Conservation (phyloP, 306 rosid genomes). For the Acacia confusa region DNA sequence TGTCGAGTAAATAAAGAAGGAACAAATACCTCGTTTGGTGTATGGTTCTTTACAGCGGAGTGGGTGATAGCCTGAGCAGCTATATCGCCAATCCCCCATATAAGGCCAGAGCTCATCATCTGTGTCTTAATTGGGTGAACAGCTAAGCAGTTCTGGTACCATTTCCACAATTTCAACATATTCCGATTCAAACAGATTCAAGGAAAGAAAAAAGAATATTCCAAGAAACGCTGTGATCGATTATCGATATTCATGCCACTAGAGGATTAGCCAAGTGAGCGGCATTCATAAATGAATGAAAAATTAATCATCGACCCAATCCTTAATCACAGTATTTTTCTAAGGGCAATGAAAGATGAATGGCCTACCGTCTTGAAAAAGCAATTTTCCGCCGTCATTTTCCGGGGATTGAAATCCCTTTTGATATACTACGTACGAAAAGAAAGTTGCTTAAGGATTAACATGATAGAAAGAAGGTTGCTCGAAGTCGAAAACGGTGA, state of each 20-base stretch:
- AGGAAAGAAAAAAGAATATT: background rate
- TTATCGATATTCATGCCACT: background rate
- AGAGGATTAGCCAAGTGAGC: background rate
- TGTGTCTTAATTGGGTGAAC: conserved; percentile 63
- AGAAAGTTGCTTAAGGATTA: too few species aligned
- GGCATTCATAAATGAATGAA: background rate
- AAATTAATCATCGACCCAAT: conserved; percentile 1
- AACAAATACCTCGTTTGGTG: conserved; percentile 26
- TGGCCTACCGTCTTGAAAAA: background rate
- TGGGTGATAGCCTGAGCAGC: conserved; percentile 57
- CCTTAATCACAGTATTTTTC: background rate
- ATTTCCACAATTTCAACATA: conserved; percentile 60
- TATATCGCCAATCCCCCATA: conserved; percentile 64
- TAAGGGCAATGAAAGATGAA: background rate
- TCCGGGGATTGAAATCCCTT: background rate
- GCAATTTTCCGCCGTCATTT: background rate
- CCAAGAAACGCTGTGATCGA: background rate
- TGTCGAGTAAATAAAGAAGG: background rate
- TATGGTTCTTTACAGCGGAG: conserved; percentile 32
- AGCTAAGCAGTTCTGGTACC: conserved; percentile 56
- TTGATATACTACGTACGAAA: too few species aligned
- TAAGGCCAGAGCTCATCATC: conserved; percentile 59
- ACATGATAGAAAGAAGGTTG: too few species aligned
- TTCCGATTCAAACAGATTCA: background rate
- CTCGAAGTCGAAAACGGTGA: background rate